Evolutionary conservation across 768 basidiomycete genomes (phyloP).

Genomic region (Nidula microcarpa): DNA sequence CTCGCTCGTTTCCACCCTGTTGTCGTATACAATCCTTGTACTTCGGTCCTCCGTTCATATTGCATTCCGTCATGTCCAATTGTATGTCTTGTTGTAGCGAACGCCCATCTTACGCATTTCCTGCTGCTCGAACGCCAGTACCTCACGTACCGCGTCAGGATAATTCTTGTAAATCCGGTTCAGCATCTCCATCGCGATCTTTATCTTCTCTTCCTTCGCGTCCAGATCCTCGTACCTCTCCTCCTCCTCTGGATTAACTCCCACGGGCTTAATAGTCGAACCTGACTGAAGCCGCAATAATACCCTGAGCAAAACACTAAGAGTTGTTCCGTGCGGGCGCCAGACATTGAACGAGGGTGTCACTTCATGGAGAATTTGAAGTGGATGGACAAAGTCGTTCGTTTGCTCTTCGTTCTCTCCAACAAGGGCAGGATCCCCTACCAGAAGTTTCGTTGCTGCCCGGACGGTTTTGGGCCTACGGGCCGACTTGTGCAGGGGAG

Average conservation of each 20-base stretch:
- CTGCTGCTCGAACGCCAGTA: conserved; percentile 26
- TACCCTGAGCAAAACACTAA: conserved; percentile 43
- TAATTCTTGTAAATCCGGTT: conserved; percentile 43
- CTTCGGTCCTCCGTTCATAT: conserved; percentile 20
- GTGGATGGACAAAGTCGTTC: conserved; percentile 55
- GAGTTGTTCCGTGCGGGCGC: conserved; percentile 54
- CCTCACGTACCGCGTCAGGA: conserved; percentile 37
- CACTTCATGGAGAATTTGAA: conserved; percentile 60
- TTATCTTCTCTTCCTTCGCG: conserved; percentile 8
- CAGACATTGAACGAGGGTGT: conserved; percentile 64
- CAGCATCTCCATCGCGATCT: conserved; percentile 34
- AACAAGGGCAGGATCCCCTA: conserved; percentile 4
- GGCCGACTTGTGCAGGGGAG: conserved; percentile 8
- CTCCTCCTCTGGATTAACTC: conserved; percentile 10
- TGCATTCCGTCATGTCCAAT: conserved; percentile 25
- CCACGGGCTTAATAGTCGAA: conserved; percentile 39
- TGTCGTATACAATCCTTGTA: conserved; percentile 2
- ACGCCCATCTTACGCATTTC: conserved; percentile 23
- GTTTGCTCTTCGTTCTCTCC: conserved; percentile 7
- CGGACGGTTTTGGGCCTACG: neutral
- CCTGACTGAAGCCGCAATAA: conserved; percentile 50
- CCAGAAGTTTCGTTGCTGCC: neutral
- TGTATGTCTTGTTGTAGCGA: conserved; percentile 10
- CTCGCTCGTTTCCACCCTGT: neutral
- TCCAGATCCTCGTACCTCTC: conserved; percentile 9